Percentiles rank a stretch among this genome's conserved stretches.
These are phyloP conservation scores for Leucosporidium scottii DNA, from an alignment of 768 basidiomycete species.

Conservation along the genomic window DNA sequence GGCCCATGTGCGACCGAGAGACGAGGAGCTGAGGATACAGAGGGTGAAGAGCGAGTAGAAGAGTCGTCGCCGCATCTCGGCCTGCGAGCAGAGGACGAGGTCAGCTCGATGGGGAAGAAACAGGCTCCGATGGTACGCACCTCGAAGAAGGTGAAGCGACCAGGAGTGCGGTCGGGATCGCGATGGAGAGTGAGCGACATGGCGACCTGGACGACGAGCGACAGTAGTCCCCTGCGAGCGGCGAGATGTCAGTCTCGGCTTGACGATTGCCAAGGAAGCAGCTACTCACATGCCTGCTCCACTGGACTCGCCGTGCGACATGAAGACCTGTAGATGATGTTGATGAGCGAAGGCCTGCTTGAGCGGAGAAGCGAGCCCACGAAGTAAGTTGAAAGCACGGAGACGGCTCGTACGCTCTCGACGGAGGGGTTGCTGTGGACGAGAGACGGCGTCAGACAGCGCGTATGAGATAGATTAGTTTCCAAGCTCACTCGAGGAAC, in stretches of 20 bases:
- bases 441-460: too few species aligned
- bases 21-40: conserved; percentile 12
- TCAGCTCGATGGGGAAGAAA: conserved; percentile 15
- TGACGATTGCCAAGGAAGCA: background rate
- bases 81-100: background rate
- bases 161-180: conserved; percentile 22
- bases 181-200: conserved; percentile 24
- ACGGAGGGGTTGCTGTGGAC: conserved; percentile 9
- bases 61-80: conserved; percentile 18
- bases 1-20: conserved; percentile 20
- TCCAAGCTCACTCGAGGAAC: conserved; percentile 14
- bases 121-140: background rate
- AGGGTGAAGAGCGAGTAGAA: conserved; percentile 17
- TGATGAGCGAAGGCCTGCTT: background rate
- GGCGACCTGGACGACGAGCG: conserved; percentile 23
- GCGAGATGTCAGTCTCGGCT: background rate
- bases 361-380: background rate
- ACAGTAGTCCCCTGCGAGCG: conserved; percentile 16
- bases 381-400: conserved; percentile 29
- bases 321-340: background rate
- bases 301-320: background rate
- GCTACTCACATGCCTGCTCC: conserved; percentile 6
- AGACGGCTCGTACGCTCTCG: conserved; percentile 20
- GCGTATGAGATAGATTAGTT: too few species aligned
- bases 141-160: conserved; percentile 26